Base-by-base conservation (phyloP, 2,329 filamentous ascomycete species). In the Fusarium luffae region DNA sequence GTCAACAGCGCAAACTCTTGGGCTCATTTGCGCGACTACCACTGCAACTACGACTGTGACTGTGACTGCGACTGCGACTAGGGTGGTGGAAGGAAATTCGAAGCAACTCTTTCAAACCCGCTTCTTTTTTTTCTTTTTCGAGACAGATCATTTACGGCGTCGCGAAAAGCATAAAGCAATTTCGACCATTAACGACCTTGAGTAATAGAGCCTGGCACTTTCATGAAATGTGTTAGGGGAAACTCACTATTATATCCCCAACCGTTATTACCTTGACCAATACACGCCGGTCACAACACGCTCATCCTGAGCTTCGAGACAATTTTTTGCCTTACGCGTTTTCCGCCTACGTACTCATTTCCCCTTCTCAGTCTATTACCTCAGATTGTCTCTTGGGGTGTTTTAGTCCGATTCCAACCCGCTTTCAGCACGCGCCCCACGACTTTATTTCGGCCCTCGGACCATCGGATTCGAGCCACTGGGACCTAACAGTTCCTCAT, bases 11-110 rank as follows among this genome's bases (percentile, higher is more conserved):
- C 48, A 42, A 63, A 64, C 59, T 51, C 64, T 66, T 74, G 64
- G 67, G 69, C 71, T 74, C 70, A 74, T 72, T 72, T 63, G 56
- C 71, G 59, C 63, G 50, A 68, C 67, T 54, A 59, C 49, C 32
- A 58, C 42, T 64, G 58, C 42, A 41, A 46, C 52, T 63, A n/a
- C 58, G 34, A 63, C 59, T 56, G 61, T 28, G 19, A 54, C 51
- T 54, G 43, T 21, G 34, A 63, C 59, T 56, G 61, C 51, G 19
- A 54, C 51, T 54, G 43, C 32, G 34, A 46, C 32, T 63, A 71
- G 68, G 70, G 69, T 66, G 61, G 44, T 58, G 64, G 52, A 68
- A 68, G 51, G 47, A 55, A 70, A 58, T 62, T 68, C 34, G 41
- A 61, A 68, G 54, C 49, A 63, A 40, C 50, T 63, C 58, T 66